Evolutionary conservation across 345 rosid species (phyloP), one percentile per base, ranked within the genome.

Genomic region (Euphorbia tirucalli): DNA sequence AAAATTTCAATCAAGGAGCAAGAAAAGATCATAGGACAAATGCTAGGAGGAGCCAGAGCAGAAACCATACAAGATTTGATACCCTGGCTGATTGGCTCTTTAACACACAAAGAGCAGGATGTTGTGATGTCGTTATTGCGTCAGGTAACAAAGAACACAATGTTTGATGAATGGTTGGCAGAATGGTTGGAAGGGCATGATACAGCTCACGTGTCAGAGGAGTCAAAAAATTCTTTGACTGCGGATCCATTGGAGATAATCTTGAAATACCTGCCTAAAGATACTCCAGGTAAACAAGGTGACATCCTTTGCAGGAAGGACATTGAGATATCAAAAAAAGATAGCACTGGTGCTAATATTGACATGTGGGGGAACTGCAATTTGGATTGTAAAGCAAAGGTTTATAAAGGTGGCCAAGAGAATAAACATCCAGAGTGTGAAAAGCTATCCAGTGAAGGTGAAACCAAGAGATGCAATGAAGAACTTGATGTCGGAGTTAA

Each of bases 121-220:
- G 68, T 67, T 2, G 69, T 83, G 74, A 86, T 85, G 95, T 84
- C 87, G 43, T 77, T 85, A 37, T 88, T 86, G 97, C 77, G 78
- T 50, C 83, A 75, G 57, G 87, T 89, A 61, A 81, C 98, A 5
- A 93, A 84, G 74, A 83, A 86, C 73, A 93, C 96, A 32, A 89
- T 83, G 89, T 93, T 93, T 79, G 82, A 75, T 1, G 91, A 91
- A 69, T 93, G 98, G 97, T 70, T 93, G 73, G 76, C 75, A 75
- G 97, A 93, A 81, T 91, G 97, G 97, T 88, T 87, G 86, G 88
- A 85, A 44, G 89, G 87, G n/a, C 70, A 85, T 68, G 56, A 63
- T 41, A 61, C 63, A 54, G 69, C 74, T 41, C 83, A 68, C 62
- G 80, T 73, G 57, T 73, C 24, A 28, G 70, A 68, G 67, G 75